Evolutionary conservation across 352 stramenopile species (phyloP), one percentile per base, ranked within the genome.

Genomic region (Phytophthora nicotianae): DNA sequence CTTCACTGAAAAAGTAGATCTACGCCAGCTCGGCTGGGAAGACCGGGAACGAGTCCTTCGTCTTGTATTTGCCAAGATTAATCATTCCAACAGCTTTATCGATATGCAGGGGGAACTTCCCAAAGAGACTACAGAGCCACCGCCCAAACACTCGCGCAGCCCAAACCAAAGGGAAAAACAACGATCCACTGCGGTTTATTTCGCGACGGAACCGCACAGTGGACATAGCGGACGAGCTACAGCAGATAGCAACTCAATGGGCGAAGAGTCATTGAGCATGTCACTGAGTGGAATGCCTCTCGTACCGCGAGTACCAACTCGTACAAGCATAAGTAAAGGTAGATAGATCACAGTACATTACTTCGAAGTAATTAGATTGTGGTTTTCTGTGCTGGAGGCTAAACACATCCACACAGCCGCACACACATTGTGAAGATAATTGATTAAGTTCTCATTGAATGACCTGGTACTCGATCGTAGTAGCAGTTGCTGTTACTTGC

Each of bases 51-150:
- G 87, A 40, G 92, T 98, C 32, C 76, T 98, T 37, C 80, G 93
- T 13, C 75, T 98, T n/a, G 77, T 98, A 37, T 98, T 98, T 51
- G 87, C 92, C 7, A 97, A 96, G 65, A 98, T 98, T 68, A 98
- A 98, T 48, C 83, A 72, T 32, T 77, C 78, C 10, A 77, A 90
- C 48, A 89, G 80, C 52, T 72, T 65, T n/a, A 74, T 76, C 0
- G 71, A 84, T 24, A 56, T 68, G 32, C 46, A 64, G 38, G 55
- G 26, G 26, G 61, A 60, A 19, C 14, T 53, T 9, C 35, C 33
- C 3, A 41, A 35, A 33, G 57, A 70, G 56, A 50, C 45, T 14
- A 42, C n/a, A 16, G 60, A 74, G 33, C 47, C 46, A 19, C 50
- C 65, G 17, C 21, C 32, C 1, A 69, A 65, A 47, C 38, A 51